Evolutionary conservation across 371 early-diverging fungal species (phyloP).

Genomic region (Apophysomyces trapeziformis): DNA sequence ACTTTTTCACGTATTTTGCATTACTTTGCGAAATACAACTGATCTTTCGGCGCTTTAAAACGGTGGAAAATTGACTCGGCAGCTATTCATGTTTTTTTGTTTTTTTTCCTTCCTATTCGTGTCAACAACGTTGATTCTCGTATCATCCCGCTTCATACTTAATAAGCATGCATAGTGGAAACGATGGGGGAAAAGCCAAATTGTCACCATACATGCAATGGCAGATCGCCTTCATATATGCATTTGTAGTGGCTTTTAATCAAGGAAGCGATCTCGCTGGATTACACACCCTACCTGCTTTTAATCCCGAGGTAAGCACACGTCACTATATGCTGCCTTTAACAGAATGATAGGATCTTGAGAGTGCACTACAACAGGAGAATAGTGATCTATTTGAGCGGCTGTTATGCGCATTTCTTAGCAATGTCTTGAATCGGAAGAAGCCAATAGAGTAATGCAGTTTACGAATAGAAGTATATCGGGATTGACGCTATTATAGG

Average conservation of each 20-base stretch:
- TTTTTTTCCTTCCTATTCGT: constrained; percentile 1
- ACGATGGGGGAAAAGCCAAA: neutral
- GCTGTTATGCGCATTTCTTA: constrained; percentile 36
- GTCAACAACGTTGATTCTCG: constrained; percentile 2
- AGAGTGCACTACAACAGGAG: constrained; percentile 26
- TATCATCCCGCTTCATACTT: neutral
- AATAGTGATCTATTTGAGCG: constrained; percentile 26
- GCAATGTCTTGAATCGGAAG: constrained; percentile 48
- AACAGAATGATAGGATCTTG: constrained; percentile 33
- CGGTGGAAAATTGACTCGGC: neutral
- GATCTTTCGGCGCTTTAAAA: constrained; percentile 8
- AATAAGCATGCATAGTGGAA: constrained; percentile 8
- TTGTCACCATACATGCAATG: constrained; percentile 29
- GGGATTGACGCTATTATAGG: neutral
- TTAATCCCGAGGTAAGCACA: constrained; percentile 39
- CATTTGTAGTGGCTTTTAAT: constrained; percentile 34
- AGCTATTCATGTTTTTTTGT: neutral
- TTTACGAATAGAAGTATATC: neutral
- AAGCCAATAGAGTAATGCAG: constrained; percentile 39
- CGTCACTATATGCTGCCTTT: neutral
- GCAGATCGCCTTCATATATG: constrained; percentile 48
- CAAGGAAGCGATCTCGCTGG: constrained; percentile 16
- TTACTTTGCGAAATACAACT: neutral
- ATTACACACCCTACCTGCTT: constrained; percentile 27
- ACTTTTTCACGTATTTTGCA: neutral